These are phyloP conservation scores for Termitomyces sp. DNA, from an alignment of 768 basidiomycete genomes.

Conservation along the genomic window DNA sequence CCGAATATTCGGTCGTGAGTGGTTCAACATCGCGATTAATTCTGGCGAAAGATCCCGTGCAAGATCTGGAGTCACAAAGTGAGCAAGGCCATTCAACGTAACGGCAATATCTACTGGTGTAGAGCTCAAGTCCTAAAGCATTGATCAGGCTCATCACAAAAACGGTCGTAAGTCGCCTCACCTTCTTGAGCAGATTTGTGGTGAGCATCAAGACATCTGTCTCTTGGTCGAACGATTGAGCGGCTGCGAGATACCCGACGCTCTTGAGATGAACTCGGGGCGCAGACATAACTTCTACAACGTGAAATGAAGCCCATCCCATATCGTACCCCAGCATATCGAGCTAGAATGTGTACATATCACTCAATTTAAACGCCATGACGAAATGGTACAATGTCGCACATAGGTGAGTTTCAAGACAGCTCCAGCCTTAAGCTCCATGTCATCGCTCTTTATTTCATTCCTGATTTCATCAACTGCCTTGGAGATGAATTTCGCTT, in stretches of 20 bases:
- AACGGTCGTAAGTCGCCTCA: conserved; percentile 28
- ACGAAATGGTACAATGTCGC: conserved; percentile 31
- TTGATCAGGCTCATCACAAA: conserved; percentile 16
- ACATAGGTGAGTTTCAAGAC: conserved; percentile 97
- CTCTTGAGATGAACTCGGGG: conserved; percentile 88
- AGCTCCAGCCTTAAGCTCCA: conserved; percentile 95
- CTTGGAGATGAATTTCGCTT: conserved; percentile 86
- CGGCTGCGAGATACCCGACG: conserved; percentile 92
- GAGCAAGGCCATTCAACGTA: conserved; percentile 77
- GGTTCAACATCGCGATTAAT: conserved; percentile 81
- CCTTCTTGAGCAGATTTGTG: conserved; percentile 94
- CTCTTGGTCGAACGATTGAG: conserved; percentile 87
- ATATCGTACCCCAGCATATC: conserved; percentile 97
- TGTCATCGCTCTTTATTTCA: conserved; percentile 91
- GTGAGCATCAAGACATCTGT: conserved; percentile 98
- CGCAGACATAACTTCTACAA: conserved; percentile 98
- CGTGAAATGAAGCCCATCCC: conserved; percentile 94
- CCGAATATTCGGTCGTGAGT: conserved; percentile 84
- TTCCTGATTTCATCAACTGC: conserved; percentile 92
- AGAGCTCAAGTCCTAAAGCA: conserved; percentile 74
- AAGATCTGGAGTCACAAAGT: conserved; percentile 82
- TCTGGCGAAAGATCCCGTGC: conserved; percentile 90
- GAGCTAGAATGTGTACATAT: conserved; percentile 53
- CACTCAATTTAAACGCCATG: conserved; percentile 3
- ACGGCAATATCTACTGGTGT: conserved; percentile 72